These are phyloP conservation scores for Aureobasidium melanogenum DNA, from an alignment of 2,329 filamentous ascomycete genomes.

Conservation along the genomic window DNA sequence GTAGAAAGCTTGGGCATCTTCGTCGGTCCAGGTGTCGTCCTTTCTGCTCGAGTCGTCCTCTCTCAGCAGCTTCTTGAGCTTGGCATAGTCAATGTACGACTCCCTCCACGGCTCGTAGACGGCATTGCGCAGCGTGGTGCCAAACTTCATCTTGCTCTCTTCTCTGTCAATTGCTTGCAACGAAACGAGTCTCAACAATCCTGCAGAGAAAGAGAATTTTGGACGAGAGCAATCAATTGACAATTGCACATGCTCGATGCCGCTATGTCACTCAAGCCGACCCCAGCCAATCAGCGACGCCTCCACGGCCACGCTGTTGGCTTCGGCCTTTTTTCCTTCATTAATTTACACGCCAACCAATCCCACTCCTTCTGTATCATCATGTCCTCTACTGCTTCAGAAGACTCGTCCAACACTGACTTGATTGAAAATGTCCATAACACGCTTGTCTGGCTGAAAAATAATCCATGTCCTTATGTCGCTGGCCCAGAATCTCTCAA, in stretches of 20 bases:
- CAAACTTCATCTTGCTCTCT: slow-evolving; percentile 73
- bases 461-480: slow-evolving; percentile 41
- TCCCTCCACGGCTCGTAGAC: slow-evolving; percentile 83
- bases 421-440: slow-evolving; percentile 33
- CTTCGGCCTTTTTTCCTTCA: background rate
- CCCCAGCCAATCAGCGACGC: slow-evolving; percentile 6
- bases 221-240: background rate
- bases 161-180: background rate
- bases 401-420: slow-evolving; percentile 9
- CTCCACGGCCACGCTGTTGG: background rate
- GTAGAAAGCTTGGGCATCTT: slow-evolving; percentile 88
- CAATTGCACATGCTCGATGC: background rate
- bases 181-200: background rate
- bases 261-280: background rate
- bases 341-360: background rate
- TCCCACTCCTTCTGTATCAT: background rate
- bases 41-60: slow-evolving; percentile 55
- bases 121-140: slow-evolving; percentile 71
- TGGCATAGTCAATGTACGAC: slow-evolving; percentile 91
- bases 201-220: background rate
- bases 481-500: slow-evolving; percentile 41
- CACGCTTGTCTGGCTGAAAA: slow-evolving; percentile 34
- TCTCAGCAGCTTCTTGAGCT: slow-evolving; percentile 80
- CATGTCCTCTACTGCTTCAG: background rate
- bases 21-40: slow-evolving; percentile 72